Evolutionary conservation across 148 eudicot genomes (phyloP).

Genomic region (Chenopodium formosanum): DNA sequence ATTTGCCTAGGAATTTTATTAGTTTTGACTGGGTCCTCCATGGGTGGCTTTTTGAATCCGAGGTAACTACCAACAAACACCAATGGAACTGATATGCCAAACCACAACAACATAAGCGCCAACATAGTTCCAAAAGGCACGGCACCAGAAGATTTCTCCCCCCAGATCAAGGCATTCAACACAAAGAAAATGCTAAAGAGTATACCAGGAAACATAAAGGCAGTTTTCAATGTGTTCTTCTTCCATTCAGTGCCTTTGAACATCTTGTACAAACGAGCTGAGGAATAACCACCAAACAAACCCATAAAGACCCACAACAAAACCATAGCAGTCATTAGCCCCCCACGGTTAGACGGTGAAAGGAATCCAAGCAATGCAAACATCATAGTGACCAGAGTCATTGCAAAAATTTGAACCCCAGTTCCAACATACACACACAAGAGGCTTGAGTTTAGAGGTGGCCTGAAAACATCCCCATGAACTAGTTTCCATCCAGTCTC

Average conservation of each 20-base stretch:
- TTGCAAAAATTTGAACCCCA: slow-evolving; percentile 47
- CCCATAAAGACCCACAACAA: slow-evolving; percentile 61
- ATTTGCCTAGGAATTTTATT: slow-evolving; percentile 51
- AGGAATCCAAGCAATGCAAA: slow-evolving; percentile 53
- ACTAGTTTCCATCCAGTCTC: slow-evolving; percentile 59
- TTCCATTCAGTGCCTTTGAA: slow-evolving; percentile 58
- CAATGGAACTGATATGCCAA: slow-evolving; percentile 50
- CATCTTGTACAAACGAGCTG: slow-evolving; percentile 55
- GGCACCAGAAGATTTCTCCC: slow-evolving; percentile 52
- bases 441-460: slow-evolving; percentile 44
- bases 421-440: slow-evolving; percentile 53
- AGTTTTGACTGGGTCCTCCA: slow-evolving; percentile 52
- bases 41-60: slow-evolving; percentile 46
- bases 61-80: slow-evolving; percentile 52
- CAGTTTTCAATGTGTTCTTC: slow-evolving; percentile 45
- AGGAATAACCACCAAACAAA: slow-evolving; percentile 50
- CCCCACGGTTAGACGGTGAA: slow-evolving; percentile 60
- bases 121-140: slow-evolving; percentile 59
- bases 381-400: slow-evolving; percentile 56
- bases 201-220: slow-evolving; percentile 54
- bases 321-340: slow-evolving; percentile 64
- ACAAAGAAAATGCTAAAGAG: slow-evolving; percentile 45
- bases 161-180: slow-evolving; percentile 48
- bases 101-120: slow-evolving; percentile 47
- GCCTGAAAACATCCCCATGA: slow-evolving; percentile 53